phyloP scores from a whole-genome alignment of 192 early-diverging fungal species.

The Lobosporangium transversale region DNA sequence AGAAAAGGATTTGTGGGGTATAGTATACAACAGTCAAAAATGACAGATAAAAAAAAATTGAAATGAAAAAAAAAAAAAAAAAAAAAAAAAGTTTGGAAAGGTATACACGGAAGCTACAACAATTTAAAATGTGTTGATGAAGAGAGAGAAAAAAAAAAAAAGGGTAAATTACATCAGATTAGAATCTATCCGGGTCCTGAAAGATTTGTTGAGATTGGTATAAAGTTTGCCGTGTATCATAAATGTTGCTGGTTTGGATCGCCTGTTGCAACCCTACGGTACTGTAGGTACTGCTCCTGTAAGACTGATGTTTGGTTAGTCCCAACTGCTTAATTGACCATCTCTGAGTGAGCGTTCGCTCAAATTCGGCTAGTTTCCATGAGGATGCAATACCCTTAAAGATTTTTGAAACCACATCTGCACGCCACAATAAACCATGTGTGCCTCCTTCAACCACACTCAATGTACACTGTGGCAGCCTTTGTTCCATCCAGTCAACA shows the following conservation, averaged over 20 bases:
- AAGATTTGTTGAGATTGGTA: slow-evolving; percentile 45
- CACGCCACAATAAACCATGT: slow-evolving; percentile 51
- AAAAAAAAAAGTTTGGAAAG: background rate
- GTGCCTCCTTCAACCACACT: slow-evolving; percentile 57
- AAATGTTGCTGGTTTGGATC: slow-evolving; percentile 53
- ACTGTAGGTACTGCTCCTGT: slow-evolving; percentile 43
- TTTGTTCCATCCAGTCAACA: slow-evolving; percentile 57
- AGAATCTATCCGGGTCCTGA: slow-evolving; percentile 50
- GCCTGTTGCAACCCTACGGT: slow-evolving; percentile 26
- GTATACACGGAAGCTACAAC: background rate
- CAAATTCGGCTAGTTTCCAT: slow-evolving; percentile 52
- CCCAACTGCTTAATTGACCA: slow-evolving; percentile 52
- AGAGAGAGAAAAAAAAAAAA: slow-evolving; percentile 4
- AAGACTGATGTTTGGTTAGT: slow-evolving; percentile 45
- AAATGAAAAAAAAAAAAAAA: slow-evolving; percentile 7
- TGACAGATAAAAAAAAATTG: background rate
- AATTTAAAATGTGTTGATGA: too few species aligned
- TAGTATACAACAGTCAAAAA: too few species aligned
- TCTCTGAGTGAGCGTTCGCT: slow-evolving; percentile 44
- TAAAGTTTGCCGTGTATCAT: slow-evolving; percentile 28
- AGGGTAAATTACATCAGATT: background rate
- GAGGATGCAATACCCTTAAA: slow-evolving; percentile 54
- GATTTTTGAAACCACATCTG: slow-evolving; percentile 54
- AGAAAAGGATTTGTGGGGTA: background rate
- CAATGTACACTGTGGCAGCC: slow-evolving; percentile 52